Conservation (phyloP, 1,284 basidiomycete species). For the Sporisorium scitamineum region DNA sequence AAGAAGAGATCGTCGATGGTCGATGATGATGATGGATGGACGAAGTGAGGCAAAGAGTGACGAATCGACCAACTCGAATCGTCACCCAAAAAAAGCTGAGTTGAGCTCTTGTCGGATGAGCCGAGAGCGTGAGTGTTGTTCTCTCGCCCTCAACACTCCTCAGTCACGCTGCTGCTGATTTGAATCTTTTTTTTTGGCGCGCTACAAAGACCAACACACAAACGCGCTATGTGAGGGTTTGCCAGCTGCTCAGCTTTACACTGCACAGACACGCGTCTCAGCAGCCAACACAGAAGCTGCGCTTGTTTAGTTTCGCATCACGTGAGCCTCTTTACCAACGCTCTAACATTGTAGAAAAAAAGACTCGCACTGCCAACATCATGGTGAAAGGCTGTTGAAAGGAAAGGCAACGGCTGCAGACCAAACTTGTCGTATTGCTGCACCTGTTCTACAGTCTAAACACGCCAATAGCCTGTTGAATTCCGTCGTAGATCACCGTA, state of each 20-base stretch:
- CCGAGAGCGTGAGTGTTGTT: slow-evolving; percentile 25
- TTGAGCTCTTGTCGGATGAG: background rate
- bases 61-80: background rate
- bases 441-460: slow-evolving; percentile 47
- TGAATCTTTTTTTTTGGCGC: background rate
- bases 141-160: slow-evolving; percentile 3
- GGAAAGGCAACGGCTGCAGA: background rate
- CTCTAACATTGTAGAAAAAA: background rate
- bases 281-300: background rate
- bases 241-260: background rate
- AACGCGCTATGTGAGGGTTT: background rate
- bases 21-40: background rate
- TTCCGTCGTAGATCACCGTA: slow-evolving; percentile 86
- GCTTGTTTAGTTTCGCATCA: slow-evolving; percentile 1
- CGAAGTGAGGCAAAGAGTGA: background rate
- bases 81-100: slow-evolving; percentile 7
- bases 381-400: background rate
- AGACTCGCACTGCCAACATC: background rate
- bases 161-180: background rate
- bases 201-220: slow-evolving; percentile 4
- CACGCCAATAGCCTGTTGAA: slow-evolving; percentile 72
- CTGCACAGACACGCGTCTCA: slow-evolving; percentile 4
- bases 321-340: background rate
- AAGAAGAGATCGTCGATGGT: background rate
- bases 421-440: background rate